Evolutionary conservation across 1,139 yeast species (phyloP), one percentile per base, ranked within the genome.

Genomic region (Lizanozyma gosingica): DNA sequence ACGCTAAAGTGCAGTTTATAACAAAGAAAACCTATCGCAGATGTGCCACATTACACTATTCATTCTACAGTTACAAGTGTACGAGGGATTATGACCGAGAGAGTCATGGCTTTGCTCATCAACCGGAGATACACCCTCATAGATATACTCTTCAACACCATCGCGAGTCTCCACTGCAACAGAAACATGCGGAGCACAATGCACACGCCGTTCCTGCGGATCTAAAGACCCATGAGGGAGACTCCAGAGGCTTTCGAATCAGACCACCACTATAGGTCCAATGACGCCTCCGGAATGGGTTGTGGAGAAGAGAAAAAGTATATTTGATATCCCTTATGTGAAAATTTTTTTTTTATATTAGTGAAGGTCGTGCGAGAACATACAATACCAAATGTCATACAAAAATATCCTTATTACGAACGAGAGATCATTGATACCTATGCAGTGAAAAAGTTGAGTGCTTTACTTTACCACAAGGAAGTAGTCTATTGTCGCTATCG

Each of bases 101-200:
- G 68, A 63, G 54, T 65, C 72, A 63, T 47, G 38, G 64, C 50
- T 40, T 44, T 43, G 49, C 64, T 66, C 72, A 63, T 65, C 68
- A 60, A 59, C 60, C 71, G 72, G 72, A 66, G 72, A 66, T 66
- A 66, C 72, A 63, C 70, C 71, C 71, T 62, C 39, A 40, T 38
- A 16, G 36, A 42, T 63, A 53, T 63, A 45, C 51, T 51, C 54
- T 51, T 18, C 37, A 37, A 16, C 35, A 35, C 14, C 43, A 36
- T 17, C 17, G 35, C 35, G 33, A 37, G 39, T 37, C 4, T 33
- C 38, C 42, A 37, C n/a, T 17, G 40, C 18, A 33, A 15, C 35
- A 37, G 22, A 35, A 27, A 35, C 35, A 35, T 15, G 22, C 29
- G 29, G 29, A 22, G 29, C 29, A 22, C 29, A 22, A 22, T 22